phyloP scores from a whole-genome alignment of 768 basidiomycete genomes.

The Hericium rajendrae region DNA sequence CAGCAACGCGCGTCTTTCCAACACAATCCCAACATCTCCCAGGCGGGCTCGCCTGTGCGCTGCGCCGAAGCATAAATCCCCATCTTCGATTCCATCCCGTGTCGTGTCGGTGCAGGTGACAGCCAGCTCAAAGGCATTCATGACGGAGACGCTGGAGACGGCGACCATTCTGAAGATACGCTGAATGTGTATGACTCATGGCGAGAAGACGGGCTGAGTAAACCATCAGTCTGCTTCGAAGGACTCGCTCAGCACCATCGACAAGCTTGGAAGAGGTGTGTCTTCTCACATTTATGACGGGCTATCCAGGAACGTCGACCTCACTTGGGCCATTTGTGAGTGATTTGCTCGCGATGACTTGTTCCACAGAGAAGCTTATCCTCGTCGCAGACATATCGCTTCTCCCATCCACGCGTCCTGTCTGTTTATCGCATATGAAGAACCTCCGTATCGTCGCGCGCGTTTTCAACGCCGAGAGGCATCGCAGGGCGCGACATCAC shows the following conservation, averaged over 20 bases:
- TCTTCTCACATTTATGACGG: not conserved
- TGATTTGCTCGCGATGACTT: slow-evolving; percentile 25
- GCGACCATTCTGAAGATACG: slow-evolving; percentile 84
- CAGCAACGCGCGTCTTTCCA: too few species aligned
- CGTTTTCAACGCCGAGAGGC: slow-evolving; percentile 44
- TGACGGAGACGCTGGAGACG: slow-evolving; percentile 99
- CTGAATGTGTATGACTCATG: not conserved
- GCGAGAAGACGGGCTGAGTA: not conserved
- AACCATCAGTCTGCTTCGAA: slow-evolving; percentile 69
- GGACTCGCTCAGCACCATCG: slow-evolving; percentile 93
- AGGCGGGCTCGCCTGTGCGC: slow-evolving; percentile 54
- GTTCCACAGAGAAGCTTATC: too few species aligned
- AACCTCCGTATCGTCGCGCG: slow-evolving; percentile 96
- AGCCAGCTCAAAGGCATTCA: slow-evolving; percentile 98
- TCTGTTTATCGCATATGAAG: slow-evolving; percentile 84
- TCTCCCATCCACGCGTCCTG: slow-evolving; percentile 89
- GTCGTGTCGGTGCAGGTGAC: slow-evolving; percentile 94
- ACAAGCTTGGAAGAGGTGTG: slow-evolving; percentile 86
- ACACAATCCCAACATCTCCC: slow-evolving; percentile 24
- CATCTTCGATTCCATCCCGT: slow-evolving; percentile 91
- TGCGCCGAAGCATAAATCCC: slow-evolving; percentile 80
- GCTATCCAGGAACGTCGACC: slow-evolving; percentile 71
- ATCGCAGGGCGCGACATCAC: slow-evolving; percentile 64
- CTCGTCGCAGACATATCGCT: slow-evolving; percentile 68
- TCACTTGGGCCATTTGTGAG: slow-evolving; percentile 99